These are phyloP conservation scores for Anastatica hierochuntica DNA, from an alignment of 345 rosid species.

Conservation along the genomic window DNA sequence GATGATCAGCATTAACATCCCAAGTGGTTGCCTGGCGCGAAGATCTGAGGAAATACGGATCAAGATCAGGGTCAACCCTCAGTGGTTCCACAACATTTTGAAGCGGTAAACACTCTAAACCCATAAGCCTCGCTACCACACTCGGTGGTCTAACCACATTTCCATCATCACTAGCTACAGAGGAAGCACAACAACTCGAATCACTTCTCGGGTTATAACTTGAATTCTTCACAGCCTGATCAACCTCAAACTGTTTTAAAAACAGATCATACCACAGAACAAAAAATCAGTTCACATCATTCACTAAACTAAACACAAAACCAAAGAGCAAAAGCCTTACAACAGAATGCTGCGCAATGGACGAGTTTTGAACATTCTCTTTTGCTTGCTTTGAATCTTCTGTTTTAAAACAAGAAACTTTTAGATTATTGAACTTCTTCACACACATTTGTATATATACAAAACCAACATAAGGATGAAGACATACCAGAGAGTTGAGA, in stretches of 20 bases:
- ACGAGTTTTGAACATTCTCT: conserved; percentile 20
- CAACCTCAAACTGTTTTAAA: conserved; percentile 76
- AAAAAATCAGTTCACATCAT: neutral
- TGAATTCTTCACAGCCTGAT: conserved; percentile 41
- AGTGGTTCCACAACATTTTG: conserved; percentile 40
- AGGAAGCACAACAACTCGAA: conserved; percentile 83
- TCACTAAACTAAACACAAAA: conserved; percentile 24
- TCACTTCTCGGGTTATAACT: conserved; percentile 49
- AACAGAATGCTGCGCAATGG: conserved; percentile 5
- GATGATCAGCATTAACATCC: conserved; percentile 41
- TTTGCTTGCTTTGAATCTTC: conserved; percentile 24
- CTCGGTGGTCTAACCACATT: conserved; percentile 70
- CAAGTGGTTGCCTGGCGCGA: conserved; percentile 31
- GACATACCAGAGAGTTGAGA: conserved; percentile 28
- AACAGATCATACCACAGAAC: neutral
- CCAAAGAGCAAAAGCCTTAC: conserved; percentile 7
- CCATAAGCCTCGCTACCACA: conserved; percentile 98
- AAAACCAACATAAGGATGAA: conserved; percentile 16
- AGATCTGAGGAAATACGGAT: conserved; percentile 50
- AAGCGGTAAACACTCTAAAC: conserved; percentile 74
- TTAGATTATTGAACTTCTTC: neutral
- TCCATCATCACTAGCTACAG: conserved; percentile 84
- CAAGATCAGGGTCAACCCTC: conserved; percentile 37
- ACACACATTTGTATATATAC: neutral
- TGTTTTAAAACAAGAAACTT: conserved; percentile 5